Conservation (phyloP, 2,329 filamentous ascomycete genomes). For the Magnaporthiopsis poae region DNA sequence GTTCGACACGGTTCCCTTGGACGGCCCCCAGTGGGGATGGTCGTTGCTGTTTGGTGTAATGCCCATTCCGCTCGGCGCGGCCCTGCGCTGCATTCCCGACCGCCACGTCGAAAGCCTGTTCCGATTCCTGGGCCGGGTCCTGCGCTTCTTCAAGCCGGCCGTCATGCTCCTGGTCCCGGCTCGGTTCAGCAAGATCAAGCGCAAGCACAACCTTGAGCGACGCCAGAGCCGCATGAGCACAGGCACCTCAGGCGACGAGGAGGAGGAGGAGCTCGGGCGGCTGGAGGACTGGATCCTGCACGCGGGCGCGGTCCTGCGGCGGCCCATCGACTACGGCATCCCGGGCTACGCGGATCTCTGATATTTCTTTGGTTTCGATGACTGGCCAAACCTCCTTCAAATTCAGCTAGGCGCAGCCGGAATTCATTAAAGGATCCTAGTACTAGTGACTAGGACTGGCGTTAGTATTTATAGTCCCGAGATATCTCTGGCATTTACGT, state of each 20-base stretch:
- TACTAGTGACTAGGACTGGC: too few relatives aligned
- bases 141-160: constrained; percentile 16
- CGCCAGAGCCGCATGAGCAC: constrained; percentile 3
- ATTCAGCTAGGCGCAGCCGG: too few relatives aligned
- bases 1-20: constrained; percentile 52
- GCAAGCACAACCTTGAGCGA: constrained; percentile 5
- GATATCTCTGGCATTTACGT: too few relatives aligned
- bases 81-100: constrained; percentile 33
- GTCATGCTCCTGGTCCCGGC: constrained; percentile 13
- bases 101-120: constrained; percentile 28
- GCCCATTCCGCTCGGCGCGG: constrained; percentile 50
- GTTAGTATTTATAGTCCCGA: too few relatives aligned
- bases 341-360: constrained; percentile 13
- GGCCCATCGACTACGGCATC: constrained; percentile 16
- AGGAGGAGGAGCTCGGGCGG: constrained; percentile 12
- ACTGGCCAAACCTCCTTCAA: too few relatives aligned
- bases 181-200: constrained; percentile 12
- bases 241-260: constrained; percentile 6
- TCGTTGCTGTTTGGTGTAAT: constrained; percentile 58
- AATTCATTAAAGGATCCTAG: too few relatives aligned
- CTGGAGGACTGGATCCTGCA: constrained; percentile 16
- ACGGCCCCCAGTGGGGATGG: constrained; percentile 59
- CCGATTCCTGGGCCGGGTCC: constrained; percentile 15
- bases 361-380: too few relatives aligned
- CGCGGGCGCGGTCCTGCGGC: constrained; percentile 16